These are phyloP conservation scores for Postia placenta DNA, from an alignment of 768 basidiomycete species.

Conservation along the genomic window DNA sequence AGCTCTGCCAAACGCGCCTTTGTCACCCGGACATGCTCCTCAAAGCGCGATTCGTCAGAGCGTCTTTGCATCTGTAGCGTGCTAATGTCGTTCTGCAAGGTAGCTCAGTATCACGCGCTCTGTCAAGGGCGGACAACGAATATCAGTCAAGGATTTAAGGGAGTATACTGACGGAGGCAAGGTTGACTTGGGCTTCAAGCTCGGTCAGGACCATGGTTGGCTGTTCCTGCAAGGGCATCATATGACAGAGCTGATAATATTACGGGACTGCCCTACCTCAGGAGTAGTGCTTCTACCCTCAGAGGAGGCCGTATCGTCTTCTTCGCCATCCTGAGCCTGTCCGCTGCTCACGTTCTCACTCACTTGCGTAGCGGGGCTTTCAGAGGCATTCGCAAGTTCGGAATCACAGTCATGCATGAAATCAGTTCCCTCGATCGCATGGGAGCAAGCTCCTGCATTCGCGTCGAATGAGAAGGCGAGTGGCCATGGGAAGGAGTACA, in stretches of 20 bases:
- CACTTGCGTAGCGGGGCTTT: too few species aligned
- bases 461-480: too few species aligned
- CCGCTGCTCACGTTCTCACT: too few species aligned
- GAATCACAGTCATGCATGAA: too few species aligned
- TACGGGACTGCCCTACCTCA: too few species aligned
- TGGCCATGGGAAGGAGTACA: too few species aligned
- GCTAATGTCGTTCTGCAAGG: slow-evolving; percentile 24
- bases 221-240: not conserved
- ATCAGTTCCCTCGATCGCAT: not conserved
- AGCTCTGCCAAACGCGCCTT: slow-evolving; percentile 34
- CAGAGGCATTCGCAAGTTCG: too few species aligned
- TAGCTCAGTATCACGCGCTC: not conserved
- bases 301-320: too few species aligned
- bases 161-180: slow-evolving; percentile 9
- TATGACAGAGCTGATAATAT: too few species aligned
- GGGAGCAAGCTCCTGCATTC: not conserved
- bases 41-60: slow-evolving; percentile 30
- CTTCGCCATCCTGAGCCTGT: too few species aligned
- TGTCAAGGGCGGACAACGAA: not conserved
- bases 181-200: slow-evolving; percentile 6
- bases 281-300: too few species aligned
- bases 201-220: not conserved
- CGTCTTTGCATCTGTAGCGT: slow-evolving; percentile 34
- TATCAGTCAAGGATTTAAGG: not conserved
- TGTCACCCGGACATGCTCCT: slow-evolving; percentile 32